Base-by-base conservation (phyloP, 768 basidiomycete genomes). In the Chalciporus piperatus region DNA sequence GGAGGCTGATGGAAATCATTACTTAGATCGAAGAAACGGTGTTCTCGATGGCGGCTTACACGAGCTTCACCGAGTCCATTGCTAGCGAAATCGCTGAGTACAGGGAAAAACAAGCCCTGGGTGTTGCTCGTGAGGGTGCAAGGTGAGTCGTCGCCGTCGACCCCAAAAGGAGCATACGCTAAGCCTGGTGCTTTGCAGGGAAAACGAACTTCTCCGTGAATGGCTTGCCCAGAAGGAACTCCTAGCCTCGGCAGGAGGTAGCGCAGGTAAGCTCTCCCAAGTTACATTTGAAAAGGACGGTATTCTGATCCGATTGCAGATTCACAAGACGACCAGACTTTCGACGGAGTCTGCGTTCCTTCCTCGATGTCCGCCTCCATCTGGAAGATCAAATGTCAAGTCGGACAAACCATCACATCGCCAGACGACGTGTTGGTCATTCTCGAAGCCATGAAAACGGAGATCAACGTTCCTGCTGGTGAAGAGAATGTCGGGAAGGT, bases 371-470 rank as follows among this genome's bases (percentile, higher is more conserved):
- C 72, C 20, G 77, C 78, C 3, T 70, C 73, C 10, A 60, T 83
- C 23, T 78, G 76, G 78, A 81, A 80, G 59, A 72, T 85, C 56
- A 71, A 68, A 13, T 73, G 74, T 39, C 57, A 61, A 1, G 61
- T 71, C 5, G 79, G 78, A 12, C 73, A 81, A 47, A 55, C 62
- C 0, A 71, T 84, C 39, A 43, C 61, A 4, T 68, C 75, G 1
- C 67, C 69, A 3, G 73, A 76, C 12, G 68, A 76, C 4, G 70
- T 77, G 3, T 58, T 84, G 33, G 43, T 80, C 28, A 71, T 82
- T 17, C 71, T 85, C 12, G 81, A 84, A 63, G 81, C 84, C 1
- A 85, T 85, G 84, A 85, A 87, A 66, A 82, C 79, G 0, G 81
- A 83, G 58, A 76, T 85, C 40, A 70, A 74, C 13, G 59, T 85